Evolutionary conservation across 192 early-diverging fungal species (phyloP), one percentile per base, ranked within the genome.

Genomic region (Oehlia diaphana): DNA sequence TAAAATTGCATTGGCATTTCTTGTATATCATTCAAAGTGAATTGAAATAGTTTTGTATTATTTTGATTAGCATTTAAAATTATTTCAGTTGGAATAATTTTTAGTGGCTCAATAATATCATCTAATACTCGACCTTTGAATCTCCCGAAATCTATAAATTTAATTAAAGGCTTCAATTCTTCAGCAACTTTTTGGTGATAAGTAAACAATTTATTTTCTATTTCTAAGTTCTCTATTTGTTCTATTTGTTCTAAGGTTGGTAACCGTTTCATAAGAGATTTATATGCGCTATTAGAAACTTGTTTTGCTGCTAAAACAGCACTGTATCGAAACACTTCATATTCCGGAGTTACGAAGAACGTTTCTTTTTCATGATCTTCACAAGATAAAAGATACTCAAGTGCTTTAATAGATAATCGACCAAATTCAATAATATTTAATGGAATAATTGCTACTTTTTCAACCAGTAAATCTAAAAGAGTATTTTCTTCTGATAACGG

Each of bases 241-340:
- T 42, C 39, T 21, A 14, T 14, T 62, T 62, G n/a, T 62, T 64
- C 26, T 26, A 26, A 2, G 9, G 7, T 28, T 21, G 63, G 63
- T 3, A 64, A 28, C 3, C 63, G 26, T 64, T 64, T 9, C 7
- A 4, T 1, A 28, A 64, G 14, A 12, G 3, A 0, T 26, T 26
- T 23, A 23, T 10, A 4, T 3, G 23, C 33, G 6, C 39, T 35
- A 31, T 76, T 31, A 14, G 61, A 76, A 3, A 64, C 31, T 63
- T 64, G 28, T 13, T 19, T 64, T 26, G 74, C 62, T 14, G n/a
- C 28, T 23, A 58, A n/a, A 16, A 76, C n/a, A 19, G 63, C 44
- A 35, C 61, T 63, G n/a, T 76, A 65, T 64, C 74, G 26, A 31
- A 76, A 76, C 4, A 76, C 16, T 35, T 62, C 53, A 44, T 76